A percentile compares a stretch with the other conserved stretches of the same genome.
Evolutionary conservation across 108 stramenopile species (phyloP).

Genomic region (Cyclotella choctawhatcheeana): DNA sequence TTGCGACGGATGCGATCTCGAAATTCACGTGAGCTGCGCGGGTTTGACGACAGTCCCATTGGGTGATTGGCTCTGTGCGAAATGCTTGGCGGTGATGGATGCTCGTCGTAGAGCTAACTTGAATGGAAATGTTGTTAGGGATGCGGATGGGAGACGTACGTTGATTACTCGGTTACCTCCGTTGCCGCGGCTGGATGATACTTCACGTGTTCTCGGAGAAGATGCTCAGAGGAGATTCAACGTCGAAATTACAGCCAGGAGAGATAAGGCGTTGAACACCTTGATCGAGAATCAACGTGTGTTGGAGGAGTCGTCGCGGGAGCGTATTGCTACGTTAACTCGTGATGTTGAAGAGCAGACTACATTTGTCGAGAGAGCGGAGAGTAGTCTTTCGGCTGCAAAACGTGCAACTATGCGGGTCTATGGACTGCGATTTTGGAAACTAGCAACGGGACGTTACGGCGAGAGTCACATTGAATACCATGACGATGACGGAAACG

Average conservation of each 20-base stretch:
- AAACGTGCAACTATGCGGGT: too few relatives aligned
- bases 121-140: too few relatives aligned
- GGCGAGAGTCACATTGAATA: too few relatives aligned
- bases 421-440: too few relatives aligned
- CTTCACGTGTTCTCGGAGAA: neutral
- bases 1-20: constrained; percentile 39
- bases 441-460: too few relatives aligned
- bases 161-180: neutral
- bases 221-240: neutral
- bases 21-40: constrained; percentile 35
- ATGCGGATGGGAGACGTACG: neutral
- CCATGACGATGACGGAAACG: too few relatives aligned
- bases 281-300: neutral
- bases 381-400: neutral
- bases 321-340: neutral
- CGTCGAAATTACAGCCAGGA: neutral
- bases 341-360: neutral
- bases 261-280: neutral
- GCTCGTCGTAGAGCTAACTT: too few relatives aligned
- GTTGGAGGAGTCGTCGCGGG: neutral
- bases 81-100: constrained; percentile 26
- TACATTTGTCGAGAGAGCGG: neutral
- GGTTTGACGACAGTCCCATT: constrained; percentile 24
- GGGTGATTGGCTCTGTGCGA: constrained; percentile 34
- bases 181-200: neutral